Evolutionary conservation across 805 yeast species (phyloP).

Genomic region (Yamadazyma phyllophila): DNA sequence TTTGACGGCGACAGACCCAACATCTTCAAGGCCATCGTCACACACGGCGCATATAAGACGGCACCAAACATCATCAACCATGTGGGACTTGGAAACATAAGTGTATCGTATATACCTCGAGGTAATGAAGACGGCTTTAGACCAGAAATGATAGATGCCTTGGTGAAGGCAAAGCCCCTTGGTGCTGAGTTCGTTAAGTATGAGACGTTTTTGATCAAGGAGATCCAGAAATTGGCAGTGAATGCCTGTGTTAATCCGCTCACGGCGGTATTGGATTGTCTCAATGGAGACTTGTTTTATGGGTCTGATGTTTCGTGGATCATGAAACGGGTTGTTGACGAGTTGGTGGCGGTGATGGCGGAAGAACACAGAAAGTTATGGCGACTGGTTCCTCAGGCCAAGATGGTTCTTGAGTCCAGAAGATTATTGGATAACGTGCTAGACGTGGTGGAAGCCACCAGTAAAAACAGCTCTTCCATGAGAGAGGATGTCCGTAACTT

Average conservation of each 20-base stretch:
- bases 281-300: constrained; percentile 68
- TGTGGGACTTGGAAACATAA: constrained; percentile 63
- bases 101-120: constrained; percentile 39
- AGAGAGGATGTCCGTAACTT: constrained; percentile 58
- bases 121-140: constrained; percentile 12
- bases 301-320: constrained; percentile 33
- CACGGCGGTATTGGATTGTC: constrained; percentile 73
- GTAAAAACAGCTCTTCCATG: constrained; percentile 67
- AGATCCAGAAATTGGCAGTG: constrained; percentile 66
- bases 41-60: constrained; percentile 74
- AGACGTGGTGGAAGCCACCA: constrained; percentile 36
- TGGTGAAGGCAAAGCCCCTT: not conserved
- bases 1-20: constrained; percentile 46
- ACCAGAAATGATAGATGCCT: constrained; percentile 8
- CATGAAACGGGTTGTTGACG: constrained; percentile 43
- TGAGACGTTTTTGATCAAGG: constrained; percentile 6
- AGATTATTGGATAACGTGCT: constrained; percentile 32
- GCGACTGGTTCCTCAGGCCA: constrained; percentile 27
- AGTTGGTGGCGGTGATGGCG: constrained; percentile 42
- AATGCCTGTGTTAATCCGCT: constrained; percentile 84
- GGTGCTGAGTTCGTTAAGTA: constrained; percentile 1
- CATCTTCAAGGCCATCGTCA: constrained; percentile 70
- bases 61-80: constrained; percentile 41
- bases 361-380: constrained; percentile 25
- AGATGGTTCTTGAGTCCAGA: constrained; percentile 28